Evolutionary conservation across 202 grass and related monocot genomes (phyloP), one percentile per base, ranked within the genome.

Genomic region (Dendrocalamus latiflorus): DNA sequence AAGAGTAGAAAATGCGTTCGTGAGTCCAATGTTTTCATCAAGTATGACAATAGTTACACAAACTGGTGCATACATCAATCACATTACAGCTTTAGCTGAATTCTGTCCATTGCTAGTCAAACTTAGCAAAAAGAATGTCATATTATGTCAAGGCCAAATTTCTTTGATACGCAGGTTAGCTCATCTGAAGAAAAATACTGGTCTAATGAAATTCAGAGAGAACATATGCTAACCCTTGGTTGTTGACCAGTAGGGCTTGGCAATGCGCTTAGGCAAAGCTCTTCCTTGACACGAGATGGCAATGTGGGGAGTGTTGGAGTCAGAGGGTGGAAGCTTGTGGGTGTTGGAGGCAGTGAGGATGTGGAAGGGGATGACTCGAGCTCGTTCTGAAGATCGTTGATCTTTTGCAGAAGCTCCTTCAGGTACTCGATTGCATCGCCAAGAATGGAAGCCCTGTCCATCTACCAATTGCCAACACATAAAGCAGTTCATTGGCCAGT

Each of bases 401-500:
- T 99, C 87, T 93, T 93, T 18, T 95, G 93, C 42, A 99, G 81
- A 26, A 99, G 93, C 74, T 99, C 96, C 71, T 93, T 99, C 48
- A 99, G 71, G 87, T 99, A 99, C 78, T 99, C 96, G 24, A 95
- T 94, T 47, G 96, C 96, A 37, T 99, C 93, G 1, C 96, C 96
- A 1, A 99, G 87, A 87, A 99, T 99, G 1, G 96, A 99, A 38
- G 93, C 93, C 83, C 96, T 95, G 80, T 99, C 96, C 96, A 99
- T 99, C 96, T 99, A 75, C 26, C 56, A 79, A 83, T 68, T 55
- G 28, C 58, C 74, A 78, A 72, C 26, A 24, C 39, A 84, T 16
- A 68, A 55, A 70, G 75, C 51, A 84, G 62, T 39, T 80, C 36
- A 36, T 74, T 88, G 34, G 18, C 2, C 42, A 44, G 14, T 51